Evolutionary conservation across 2,329 filamentous ascomycete genomes (phyloP).

Genomic region (Arthrobotrys sphaeroides): DNA sequence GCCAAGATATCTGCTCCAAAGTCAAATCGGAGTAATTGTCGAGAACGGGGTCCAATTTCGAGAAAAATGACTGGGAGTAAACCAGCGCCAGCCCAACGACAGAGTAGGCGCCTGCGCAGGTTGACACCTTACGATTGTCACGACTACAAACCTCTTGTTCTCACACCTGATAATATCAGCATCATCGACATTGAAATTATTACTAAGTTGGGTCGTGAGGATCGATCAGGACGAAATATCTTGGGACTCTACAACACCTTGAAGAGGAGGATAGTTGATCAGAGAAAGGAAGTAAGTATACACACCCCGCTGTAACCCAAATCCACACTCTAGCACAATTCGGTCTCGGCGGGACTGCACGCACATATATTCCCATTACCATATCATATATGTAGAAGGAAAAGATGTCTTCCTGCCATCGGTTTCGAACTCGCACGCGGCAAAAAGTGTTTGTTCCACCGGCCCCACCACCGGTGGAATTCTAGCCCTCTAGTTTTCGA

Average conservation of each 20-base stretch:
- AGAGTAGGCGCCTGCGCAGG: neutral
- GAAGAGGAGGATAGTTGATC: neutral
- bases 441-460: too few relatives aligned
- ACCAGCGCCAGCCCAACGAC: neutral
- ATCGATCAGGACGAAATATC: constrained; percentile 3
- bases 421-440: too few relatives aligned
- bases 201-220: neutral
- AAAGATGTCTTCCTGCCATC: neutral
- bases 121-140: neutral
- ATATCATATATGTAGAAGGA: neutral
- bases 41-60: neutral
- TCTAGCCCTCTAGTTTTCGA: neutral
- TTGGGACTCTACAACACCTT: neutral
- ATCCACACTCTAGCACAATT: too few relatives aligned
- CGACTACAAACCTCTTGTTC: constrained; percentile 1
- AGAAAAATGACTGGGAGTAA: neutral
- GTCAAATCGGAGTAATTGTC: neutral
- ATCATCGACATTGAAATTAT: neutral
- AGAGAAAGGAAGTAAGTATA: neutral
- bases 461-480: neutral
- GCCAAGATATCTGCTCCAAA: neutral
- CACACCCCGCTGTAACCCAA: too few relatives aligned
- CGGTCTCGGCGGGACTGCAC: too few relatives aligned
- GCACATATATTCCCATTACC: neutral
- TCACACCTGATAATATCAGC: constrained; percentile 12